These are phyloP conservation scores for Leccinum colubrinum DNA, from an alignment of 1,284 basidiomycete genomes.

Conservation along the genomic window DNA sequence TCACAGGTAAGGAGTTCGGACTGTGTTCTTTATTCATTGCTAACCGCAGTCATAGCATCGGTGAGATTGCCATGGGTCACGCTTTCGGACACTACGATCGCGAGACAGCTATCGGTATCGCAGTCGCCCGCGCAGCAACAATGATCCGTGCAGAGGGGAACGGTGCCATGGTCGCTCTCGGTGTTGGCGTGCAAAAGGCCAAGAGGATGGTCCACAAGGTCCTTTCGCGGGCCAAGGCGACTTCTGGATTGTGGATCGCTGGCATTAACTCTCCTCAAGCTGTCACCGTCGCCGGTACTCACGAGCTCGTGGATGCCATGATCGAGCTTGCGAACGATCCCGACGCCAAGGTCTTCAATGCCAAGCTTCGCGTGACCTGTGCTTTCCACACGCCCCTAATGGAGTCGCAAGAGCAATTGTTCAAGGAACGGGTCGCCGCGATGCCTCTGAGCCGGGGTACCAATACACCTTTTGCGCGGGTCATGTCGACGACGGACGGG, in stretches of 20 bases:
- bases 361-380: slow-evolving; percentile 28
- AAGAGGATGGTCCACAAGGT: slow-evolving; percentile 31
- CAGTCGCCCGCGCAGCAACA: slow-evolving; percentile 31
- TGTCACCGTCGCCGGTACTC: slow-evolving; percentile 30
- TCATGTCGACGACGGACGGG: slow-evolving; percentile 34
- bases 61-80: slow-evolving; percentile 34
- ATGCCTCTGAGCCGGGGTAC: slow-evolving; percentile 23
- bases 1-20: slow-evolving; percentile 23
- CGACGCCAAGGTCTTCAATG: slow-evolving; percentile 26
- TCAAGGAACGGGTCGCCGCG: slow-evolving; percentile 21
- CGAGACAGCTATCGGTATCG: slow-evolving; percentile 30
- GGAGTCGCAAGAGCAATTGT: slow-evolving; percentile 31
- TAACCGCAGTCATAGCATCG: slow-evolving; percentile 21
- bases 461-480: slow-evolving; percentile 18
- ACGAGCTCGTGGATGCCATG: slow-evolving; percentile 28
- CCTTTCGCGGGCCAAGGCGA: slow-evolving; percentile 23
- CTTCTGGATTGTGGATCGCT: slow-evolving; percentile 31
- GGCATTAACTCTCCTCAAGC: slow-evolving; percentile 33
- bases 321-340: slow-evolving; percentile 31
- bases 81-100: slow-evolving; percentile 34
- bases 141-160: slow-evolving; percentile 32
- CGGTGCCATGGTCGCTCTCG: slow-evolving; percentile 31
- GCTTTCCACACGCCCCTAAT: slow-evolving; percentile 34
- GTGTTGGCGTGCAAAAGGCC: slow-evolving; percentile 31
- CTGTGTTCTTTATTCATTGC: background rate